phyloP scores from a whole-genome alignment of 192 early-diverging fungal species.

The Mortierella hygrophila region DNA sequence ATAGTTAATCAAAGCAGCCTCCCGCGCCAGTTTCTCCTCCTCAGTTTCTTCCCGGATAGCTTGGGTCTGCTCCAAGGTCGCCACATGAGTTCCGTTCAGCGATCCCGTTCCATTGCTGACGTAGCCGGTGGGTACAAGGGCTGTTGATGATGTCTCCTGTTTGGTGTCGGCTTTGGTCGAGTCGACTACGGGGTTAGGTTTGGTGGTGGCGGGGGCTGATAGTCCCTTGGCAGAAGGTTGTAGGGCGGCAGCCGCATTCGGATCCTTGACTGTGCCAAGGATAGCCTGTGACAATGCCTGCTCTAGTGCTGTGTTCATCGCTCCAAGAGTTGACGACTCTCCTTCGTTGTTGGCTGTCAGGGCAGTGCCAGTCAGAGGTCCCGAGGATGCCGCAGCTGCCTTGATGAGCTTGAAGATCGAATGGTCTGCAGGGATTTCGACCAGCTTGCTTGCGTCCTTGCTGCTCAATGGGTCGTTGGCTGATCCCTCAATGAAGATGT shows the following conservation, averaged over 20 bases:
- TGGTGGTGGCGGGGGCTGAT: background rate
- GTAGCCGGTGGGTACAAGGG: background rate
- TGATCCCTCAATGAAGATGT: background rate
- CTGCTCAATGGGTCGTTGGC: background rate
- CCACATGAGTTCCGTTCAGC: background rate
- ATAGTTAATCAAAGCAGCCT: background rate
- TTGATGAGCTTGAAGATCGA: background rate
- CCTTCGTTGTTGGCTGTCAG: background rate
- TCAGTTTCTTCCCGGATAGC: background rate
- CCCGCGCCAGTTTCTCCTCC: background rate
- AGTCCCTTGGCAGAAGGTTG: background rate
- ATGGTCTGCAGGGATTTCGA: background rate
- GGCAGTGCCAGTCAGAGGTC: background rate
- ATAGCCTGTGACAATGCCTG: background rate
- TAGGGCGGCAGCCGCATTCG: background rate
- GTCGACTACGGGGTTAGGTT: background rate
- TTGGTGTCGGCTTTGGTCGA: background rate
- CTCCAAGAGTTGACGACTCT: background rate
- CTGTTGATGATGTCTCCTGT: background rate
- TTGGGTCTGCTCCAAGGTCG: background rate
- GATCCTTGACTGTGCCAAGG: background rate
- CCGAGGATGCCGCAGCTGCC: background rate
- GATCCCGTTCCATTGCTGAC: background rate
- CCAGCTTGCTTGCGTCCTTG: background rate
- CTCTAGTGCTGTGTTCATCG: background rate